Evolutionary conservation across 1,139 yeast species (phyloP).

Genomic region (Geotrichum aggregatum): DNA sequence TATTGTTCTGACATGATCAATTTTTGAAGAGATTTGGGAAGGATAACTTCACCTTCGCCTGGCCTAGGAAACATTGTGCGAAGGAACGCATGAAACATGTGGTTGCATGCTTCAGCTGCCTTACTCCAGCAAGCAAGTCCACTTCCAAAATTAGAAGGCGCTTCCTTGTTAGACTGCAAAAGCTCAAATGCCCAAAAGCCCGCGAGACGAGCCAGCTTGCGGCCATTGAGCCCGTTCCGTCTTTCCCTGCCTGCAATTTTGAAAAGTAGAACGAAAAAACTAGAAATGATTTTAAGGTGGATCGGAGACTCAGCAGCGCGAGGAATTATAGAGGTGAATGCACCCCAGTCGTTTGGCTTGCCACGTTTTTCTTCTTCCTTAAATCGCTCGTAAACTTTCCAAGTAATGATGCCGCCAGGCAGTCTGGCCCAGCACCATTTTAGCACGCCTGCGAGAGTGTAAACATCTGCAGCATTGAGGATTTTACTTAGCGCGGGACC

Average conservation of each 20-base stretch:
- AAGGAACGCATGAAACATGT: constrained; percentile 68
- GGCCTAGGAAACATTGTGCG: constrained; percentile 53
- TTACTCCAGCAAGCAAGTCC: constrained; percentile 68
- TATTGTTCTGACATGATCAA: constrained; percentile 51
- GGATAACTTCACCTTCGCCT: constrained; percentile 1
- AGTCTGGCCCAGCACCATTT: constrained; percentile 85
- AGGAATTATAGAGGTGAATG: constrained; percentile 79
- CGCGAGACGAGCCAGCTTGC: constrained; percentile 76
- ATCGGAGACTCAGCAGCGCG: constrained; percentile 76
- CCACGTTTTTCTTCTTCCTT: constrained; percentile 52
- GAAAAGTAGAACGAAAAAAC: constrained; percentile 74
- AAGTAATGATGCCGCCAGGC: constrained; percentile 74
- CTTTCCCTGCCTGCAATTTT: constrained; percentile 74
- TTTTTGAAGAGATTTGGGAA: constrained; percentile 34
- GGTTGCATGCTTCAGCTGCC: constrained; percentile 83
- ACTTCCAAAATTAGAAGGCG: constrained; percentile 50
- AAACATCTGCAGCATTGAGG: constrained; percentile 32
- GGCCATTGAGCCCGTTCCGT: constrained; percentile 71
- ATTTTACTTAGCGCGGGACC: constrained; percentile 33
- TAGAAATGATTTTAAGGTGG: constrained; percentile 85
- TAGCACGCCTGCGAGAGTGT: constrained; percentile 63
- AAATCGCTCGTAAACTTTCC: constrained; percentile 76
- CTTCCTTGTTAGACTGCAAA: constrained; percentile 32
- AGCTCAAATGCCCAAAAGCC: constrained; percentile 83
- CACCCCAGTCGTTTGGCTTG: constrained; percentile 54